Percentiles rank a stretch among this genome's conserved stretches.
Conservation (phyloP, 2,329 filamentous ascomycete genomes). For the Hymenoscyphus fraxineus region DNA sequence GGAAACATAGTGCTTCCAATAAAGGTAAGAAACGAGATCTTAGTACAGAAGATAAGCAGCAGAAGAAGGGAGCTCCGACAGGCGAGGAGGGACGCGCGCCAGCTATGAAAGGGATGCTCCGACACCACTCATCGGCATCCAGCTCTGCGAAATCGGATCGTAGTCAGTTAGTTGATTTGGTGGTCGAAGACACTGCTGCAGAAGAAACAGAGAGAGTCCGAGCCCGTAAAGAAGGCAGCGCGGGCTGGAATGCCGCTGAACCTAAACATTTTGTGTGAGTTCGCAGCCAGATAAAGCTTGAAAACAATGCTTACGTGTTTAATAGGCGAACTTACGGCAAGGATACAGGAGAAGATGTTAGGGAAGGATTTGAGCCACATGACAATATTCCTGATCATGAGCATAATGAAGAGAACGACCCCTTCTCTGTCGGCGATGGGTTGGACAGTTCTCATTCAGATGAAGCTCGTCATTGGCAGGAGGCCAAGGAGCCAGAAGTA, state of each 20-base stretch:
- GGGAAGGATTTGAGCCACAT: constrained; percentile 50
- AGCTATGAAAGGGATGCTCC: constrained; percentile 37
- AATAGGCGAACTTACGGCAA: constrained; percentile 45
- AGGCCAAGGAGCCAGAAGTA: constrained; percentile 23
- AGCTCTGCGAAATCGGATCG: constrained; percentile 50
- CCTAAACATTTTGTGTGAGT: constrained; percentile 52
- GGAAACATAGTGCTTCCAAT: constrained; percentile 25
- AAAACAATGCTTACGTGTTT: constrained; percentile 9
- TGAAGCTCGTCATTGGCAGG: constrained; percentile 43
- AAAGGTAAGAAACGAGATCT: constrained; percentile 24
- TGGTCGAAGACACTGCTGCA: constrained; percentile 60
- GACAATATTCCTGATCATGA: constrained; percentile 42
- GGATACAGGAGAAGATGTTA: constrained; percentile 46
- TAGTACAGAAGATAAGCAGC: constrained; percentile 31
- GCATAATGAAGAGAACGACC: constrained; percentile 39
- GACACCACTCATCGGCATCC: constrained; percentile 46
- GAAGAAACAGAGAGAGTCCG: constrained; percentile 60
- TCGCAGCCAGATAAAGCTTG: background rate
- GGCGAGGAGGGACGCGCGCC: constrained; percentile 34
- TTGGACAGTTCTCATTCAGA: constrained; percentile 37
- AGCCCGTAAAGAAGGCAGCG: constrained; percentile 57
- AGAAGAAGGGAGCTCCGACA: constrained; percentile 21
- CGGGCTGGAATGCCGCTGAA: constrained; percentile 55
- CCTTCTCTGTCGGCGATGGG: constrained; percentile 30
- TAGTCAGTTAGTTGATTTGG: constrained; percentile 63